phyloP scores from a whole-genome alignment of 257 asterid species.

The Apocynum venetum region DNA sequence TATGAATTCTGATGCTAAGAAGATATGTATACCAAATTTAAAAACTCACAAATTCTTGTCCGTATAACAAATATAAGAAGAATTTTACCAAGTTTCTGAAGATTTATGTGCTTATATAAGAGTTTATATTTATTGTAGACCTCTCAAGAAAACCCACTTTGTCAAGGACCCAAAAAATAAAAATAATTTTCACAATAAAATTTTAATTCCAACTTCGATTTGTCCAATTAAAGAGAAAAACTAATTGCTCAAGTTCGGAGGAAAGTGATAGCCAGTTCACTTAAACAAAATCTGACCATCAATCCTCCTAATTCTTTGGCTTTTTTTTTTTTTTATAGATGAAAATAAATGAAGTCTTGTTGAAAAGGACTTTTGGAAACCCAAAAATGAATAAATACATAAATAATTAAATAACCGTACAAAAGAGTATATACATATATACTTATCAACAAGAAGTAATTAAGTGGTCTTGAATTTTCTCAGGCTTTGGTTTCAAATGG shows the following conservation, averaged over 20 bases:
- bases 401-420: not conserved
- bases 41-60: too few relatives aligned
- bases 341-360: not conserved
- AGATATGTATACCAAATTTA: too few relatives aligned
- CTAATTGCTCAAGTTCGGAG: too few relatives aligned
- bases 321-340: too few relatives aligned
- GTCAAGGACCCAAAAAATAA: not conserved
- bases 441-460: not conserved
- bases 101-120: too few relatives aligned
- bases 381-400: not conserved
- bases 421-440: too few relatives aligned
- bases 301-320: not conserved
- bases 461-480: not conserved
- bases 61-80: too few relatives aligned
- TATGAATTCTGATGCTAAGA: too few relatives aligned
- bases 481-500: not conserved
- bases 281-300: not conserved
- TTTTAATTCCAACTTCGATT: not conserved
- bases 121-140: too few relatives aligned
- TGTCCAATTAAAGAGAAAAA: not conserved
- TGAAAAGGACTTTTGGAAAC: not conserved
- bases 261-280: not conserved
- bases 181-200: not conserved
- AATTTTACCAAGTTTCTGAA: too few relatives aligned
- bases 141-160: not conserved